Evolutionary conservation across 148 eudicot genomes (phyloP).

Genomic region (Oxyria digyna): DNA sequence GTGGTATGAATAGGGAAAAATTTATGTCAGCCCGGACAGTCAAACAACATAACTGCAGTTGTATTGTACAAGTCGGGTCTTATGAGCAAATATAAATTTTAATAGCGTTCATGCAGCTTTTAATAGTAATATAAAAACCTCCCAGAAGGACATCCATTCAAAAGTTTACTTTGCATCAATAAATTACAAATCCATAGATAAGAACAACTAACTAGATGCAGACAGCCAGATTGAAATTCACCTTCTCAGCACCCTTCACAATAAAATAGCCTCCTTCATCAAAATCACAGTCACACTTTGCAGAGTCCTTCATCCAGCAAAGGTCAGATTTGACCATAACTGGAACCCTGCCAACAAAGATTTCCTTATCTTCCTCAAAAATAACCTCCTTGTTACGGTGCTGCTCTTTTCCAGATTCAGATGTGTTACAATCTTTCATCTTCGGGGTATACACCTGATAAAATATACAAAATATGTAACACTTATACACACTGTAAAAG

Average conservation of each 20-base stretch:
- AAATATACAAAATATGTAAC: constrained; percentile 4
- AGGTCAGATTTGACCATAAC: constrained; percentile 90
- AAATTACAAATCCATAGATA: neutral
- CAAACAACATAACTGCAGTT: neutral
- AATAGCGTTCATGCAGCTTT: neutral
- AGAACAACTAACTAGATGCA: neutral
- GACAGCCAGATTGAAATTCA: constrained; percentile 11
- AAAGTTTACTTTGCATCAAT: neutral
- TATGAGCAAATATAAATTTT: neutral
- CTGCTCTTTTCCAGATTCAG: constrained; percentile 60
- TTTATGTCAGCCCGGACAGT: neutral
- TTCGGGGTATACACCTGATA: constrained; percentile 56
- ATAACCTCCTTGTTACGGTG: constrained; percentile 29
- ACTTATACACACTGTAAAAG: neutral
- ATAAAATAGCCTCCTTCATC: constrained; percentile 95
- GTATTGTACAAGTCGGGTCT: neutral
- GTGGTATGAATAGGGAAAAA: neutral
- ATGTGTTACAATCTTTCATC: constrained; percentile 59
- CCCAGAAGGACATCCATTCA: neutral
- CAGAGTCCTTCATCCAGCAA: constrained; percentile 75
- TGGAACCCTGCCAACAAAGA: constrained; percentile 67
- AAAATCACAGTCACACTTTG: constrained; percentile 72
- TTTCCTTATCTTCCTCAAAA: constrained; percentile 30
- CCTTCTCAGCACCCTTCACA: constrained; percentile 98
- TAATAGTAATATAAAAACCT: neutral